A percentile compares a stretch with the other conserved stretches of the same genome.
Conservation (phyloP, 192 early-diverging fungal species). For the Spinellus fusiger region DNA sequence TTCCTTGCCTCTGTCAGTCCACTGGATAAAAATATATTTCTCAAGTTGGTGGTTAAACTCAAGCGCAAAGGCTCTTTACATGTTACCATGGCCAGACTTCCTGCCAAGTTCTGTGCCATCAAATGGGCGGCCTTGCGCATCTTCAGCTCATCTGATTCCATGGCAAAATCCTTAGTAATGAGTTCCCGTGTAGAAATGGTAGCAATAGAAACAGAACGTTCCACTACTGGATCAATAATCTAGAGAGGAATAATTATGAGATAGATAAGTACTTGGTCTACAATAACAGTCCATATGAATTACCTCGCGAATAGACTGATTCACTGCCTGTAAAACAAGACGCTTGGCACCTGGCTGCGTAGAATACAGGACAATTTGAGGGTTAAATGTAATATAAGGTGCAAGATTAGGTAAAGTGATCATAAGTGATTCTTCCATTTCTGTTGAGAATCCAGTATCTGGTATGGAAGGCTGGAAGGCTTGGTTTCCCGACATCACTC, state of each 20-base stretch:
- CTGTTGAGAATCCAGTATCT: not conserved
- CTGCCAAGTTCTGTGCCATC: slow-evolving; percentile 91
- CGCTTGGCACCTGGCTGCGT: slow-evolving; percentile 84
- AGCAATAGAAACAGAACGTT: slow-evolving; percentile 89
- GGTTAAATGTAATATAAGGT: slow-evolving; percentile 72
- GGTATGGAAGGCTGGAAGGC: not conserved
- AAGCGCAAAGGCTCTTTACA: slow-evolving; percentile 89
- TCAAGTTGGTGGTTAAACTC: slow-evolving; percentile 72
- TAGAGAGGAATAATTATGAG: not conserved
- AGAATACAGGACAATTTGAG: slow-evolving; percentile 72
- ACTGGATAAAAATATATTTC: slow-evolving; percentile 64
- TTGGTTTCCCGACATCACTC: not conserved
- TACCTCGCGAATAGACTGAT: slow-evolving; percentile 27
- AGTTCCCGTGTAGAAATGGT: slow-evolving; percentile 88
- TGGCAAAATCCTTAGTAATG: slow-evolving; percentile 91
- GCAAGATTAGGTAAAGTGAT: slow-evolving; percentile 52
- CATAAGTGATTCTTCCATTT: slow-evolving; percentile 5
- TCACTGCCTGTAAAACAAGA: slow-evolving; percentile 59
- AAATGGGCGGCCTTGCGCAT: slow-evolving; percentile 90
- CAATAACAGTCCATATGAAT: too few species aligned
- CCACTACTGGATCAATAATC: slow-evolving; percentile 84
- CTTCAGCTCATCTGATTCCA: slow-evolving; percentile 90
- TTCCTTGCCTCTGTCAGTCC: slow-evolving; percentile 61
- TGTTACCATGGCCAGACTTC: slow-evolving; percentile 69
- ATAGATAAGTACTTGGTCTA: not conserved